These are phyloP conservation scores for Rhynchosporium agropyri DNA, from an alignment of 2,329 filamentous ascomycete species.

Conservation along the genomic window DNA sequence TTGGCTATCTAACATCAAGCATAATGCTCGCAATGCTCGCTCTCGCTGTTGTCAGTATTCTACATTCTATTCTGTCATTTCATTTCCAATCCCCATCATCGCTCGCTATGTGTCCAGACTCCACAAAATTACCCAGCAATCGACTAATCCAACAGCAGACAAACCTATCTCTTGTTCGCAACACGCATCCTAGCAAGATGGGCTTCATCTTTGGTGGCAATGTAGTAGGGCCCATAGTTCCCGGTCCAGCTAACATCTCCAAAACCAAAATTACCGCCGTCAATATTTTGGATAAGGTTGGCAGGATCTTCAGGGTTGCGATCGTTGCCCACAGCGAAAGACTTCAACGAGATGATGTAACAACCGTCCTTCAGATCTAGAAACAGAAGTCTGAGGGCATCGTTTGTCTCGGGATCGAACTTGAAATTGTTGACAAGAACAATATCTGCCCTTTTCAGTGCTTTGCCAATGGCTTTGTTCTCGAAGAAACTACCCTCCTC, in stretches of 20 bases:
- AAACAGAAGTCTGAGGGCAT: constrained; percentile 83
- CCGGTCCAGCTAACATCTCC: constrained; percentile 88
- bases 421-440: constrained; percentile 98
- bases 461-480: constrained; percentile 68
- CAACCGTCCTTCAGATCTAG: constrained; percentile 90
- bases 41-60: constrained; percentile 8
- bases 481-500: constrained; percentile 83
- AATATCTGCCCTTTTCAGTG: constrained; percentile 86
- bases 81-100: constrained; percentile 6
- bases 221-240: constrained; percentile 81
- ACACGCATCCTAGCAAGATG: constrained; percentile 13
- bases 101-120: constrained; percentile 4
- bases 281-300: constrained; percentile 77
- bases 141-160: background rate
- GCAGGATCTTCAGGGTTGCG: constrained; percentile 78
- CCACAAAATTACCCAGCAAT: background rate
- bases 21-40: constrained; percentile 10
- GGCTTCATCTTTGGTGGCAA: constrained; percentile 67
- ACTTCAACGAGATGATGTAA: constrained; percentile 88
- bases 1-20: constrained; percentile 15
- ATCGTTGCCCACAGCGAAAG: constrained; percentile 77
- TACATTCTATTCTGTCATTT: constrained; percentile 12
- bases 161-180: constrained; percentile 7
- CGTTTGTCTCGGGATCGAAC: constrained; percentile 86
- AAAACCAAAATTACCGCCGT: constrained; percentile 66